phyloP scores from a whole-genome alignment of 2,329 filamentous ascomycete genomes.

The Septoria linicola region DNA sequence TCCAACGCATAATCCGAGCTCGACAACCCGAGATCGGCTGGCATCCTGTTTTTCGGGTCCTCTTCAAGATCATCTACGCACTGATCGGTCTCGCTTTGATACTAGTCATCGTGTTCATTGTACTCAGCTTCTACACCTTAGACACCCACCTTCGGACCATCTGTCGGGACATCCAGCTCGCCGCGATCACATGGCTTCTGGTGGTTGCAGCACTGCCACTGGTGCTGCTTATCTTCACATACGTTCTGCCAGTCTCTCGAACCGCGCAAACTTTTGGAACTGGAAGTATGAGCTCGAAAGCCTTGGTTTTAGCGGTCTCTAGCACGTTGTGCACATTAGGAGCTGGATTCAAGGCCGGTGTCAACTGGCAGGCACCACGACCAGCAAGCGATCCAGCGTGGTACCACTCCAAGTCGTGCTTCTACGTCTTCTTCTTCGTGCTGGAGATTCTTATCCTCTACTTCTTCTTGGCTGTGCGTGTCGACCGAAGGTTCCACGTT shows the following conservation, averaged over 20 bases:
- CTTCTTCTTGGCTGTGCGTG: conserved; percentile 27
- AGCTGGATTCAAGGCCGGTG: conserved; percentile 33
- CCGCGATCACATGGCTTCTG: conserved; percentile 29
- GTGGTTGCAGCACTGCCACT: conserved; percentile 29
- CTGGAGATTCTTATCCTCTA: conserved; percentile 36
- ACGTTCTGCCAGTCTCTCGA: conserved; percentile 16
- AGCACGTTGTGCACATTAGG: conserved; percentile 25
- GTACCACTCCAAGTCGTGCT: conserved; percentile 34
- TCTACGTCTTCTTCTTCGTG: conserved; percentile 35
- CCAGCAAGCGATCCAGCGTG: conserved; percentile 32
- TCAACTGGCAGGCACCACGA: conserved; percentile 29
- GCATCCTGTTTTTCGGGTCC: conserved; percentile 21
- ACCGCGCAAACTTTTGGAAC: conserved; percentile 24
- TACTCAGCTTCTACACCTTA: conserved; percentile 34
- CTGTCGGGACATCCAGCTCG: conserved; percentile 26
- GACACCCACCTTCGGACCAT: conserved; percentile 17
- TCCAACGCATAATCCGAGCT: conserved; percentile 33
- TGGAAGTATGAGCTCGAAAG: conserved; percentile 23
- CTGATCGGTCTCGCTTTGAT: conserved; percentile 23
- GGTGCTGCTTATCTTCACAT: conserved; percentile 24
- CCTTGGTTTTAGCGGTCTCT: conserved; percentile 24
- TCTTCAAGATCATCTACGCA: conserved; percentile 16
- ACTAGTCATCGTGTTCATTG: conserved; percentile 33
- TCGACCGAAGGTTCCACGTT: conserved; percentile 34
- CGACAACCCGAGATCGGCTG: conserved; percentile 34